Conservation (phyloP, 768 basidiomycete species). For the Lactarius sanguifluus region DNA sequence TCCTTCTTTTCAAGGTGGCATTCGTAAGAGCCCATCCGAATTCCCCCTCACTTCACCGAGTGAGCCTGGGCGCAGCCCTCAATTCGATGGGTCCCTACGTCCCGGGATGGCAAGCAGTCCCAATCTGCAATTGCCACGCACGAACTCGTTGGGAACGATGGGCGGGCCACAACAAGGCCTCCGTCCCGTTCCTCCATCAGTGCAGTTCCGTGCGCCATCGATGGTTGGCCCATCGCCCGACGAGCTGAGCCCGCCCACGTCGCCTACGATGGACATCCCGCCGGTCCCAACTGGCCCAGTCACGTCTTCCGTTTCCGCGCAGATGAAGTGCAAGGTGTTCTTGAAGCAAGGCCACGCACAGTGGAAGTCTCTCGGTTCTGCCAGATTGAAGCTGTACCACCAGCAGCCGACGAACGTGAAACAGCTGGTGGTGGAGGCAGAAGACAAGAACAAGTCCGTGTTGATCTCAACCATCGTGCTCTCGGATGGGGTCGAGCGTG, state of each 20-base stretch:
- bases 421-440: constrained; percentile 92
- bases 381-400: constrained; percentile 82
- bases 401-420: constrained; percentile 88
- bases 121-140: constrained; percentile 31
- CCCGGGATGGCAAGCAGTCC: constrained; percentile 38
- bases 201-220: constrained; percentile 55
- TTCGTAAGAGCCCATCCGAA: constrained; percentile 57
- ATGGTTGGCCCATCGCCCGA: constrained; percentile 53
- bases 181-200: constrained; percentile 63
- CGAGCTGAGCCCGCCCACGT: constrained; percentile 81
- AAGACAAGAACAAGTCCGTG: constrained; percentile 69
- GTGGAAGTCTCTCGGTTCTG: constrained; percentile 93
- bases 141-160: constrained; percentile 35
- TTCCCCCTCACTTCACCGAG: constrained; percentile 57
- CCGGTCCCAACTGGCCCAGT: constrained; percentile 60
- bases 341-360: constrained; percentile 94
- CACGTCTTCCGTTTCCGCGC: constrained; percentile 74
- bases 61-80: constrained; percentile 32
- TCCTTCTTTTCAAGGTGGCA: constrained; percentile 34
- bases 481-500: constrained; percentile 94
- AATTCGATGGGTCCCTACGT: constrained; percentile 40
- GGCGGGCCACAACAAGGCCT: constrained; percentile 42
- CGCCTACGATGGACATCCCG: constrained; percentile 62
- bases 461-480: constrained; percentile 95
- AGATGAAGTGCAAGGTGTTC: constrained; percentile 99